Percentiles rank a stretch among this genome's conserved stretches.
Conservation (phyloP, 345 rosid species). For the Citrus trifoliata region DNA sequence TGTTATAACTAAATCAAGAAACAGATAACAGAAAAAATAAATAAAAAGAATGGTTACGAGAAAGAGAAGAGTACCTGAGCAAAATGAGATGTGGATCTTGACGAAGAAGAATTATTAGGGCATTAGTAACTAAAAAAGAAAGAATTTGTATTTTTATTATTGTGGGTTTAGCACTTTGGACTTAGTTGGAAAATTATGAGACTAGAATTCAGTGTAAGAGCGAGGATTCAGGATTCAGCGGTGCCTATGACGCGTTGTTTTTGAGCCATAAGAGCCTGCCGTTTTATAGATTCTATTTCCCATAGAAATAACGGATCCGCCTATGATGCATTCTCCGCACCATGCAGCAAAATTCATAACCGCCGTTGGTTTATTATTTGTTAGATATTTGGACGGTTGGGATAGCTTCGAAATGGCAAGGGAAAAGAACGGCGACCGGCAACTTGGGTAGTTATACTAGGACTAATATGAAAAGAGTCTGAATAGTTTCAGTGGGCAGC, state of each 20-base stretch:
- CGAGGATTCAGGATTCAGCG: background rate
- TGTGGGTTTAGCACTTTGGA: background rate
- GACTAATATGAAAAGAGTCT: too few species aligned
- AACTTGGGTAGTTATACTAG: too few species aligned
- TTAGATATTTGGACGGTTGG: too few species aligned
- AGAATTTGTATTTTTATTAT: background rate
- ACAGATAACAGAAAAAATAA: background rate
- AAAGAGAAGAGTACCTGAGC: background rate
- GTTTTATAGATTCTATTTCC: background rate
- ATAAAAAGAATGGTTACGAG: background rate
- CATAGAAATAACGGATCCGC: background rate
- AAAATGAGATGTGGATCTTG: background rate
- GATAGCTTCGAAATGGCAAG: too few species aligned
- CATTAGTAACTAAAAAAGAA: background rate
- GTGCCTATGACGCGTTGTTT: background rate
- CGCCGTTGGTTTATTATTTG: too few species aligned
- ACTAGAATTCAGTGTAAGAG: background rate
- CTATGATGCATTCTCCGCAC: too few species aligned
- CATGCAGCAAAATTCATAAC: too few species aligned
- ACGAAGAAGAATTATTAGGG: background rate
- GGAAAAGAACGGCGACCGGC: too few species aligned
- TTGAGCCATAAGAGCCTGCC: background rate
- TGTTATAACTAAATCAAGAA: background rate
- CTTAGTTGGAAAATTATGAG: background rate
- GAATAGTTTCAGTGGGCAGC: too few species aligned